These are phyloP conservation scores for Gryganskiella cystojenkinii DNA, from an alignment of 192 early-diverging fungal species.

Conservation along the genomic window DNA sequence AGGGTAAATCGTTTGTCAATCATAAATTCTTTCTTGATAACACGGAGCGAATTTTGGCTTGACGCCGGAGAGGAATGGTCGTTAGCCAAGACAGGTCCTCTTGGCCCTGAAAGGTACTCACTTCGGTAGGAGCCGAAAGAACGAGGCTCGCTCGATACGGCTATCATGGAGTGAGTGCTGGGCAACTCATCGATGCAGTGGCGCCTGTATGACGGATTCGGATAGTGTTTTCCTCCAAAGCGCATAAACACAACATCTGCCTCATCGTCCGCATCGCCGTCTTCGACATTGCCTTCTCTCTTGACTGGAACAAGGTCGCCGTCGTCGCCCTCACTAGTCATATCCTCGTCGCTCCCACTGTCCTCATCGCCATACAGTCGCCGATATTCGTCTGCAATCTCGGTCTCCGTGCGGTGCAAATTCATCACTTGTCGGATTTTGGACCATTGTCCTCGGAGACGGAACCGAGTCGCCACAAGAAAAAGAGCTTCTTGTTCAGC, in stretches of 20 bases:
- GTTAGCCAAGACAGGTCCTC: too few relatives aligned
- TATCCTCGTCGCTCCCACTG: background rate
- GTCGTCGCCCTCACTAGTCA: background rate
- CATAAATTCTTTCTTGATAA: conserved; percentile 36
- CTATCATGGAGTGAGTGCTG: background rate
- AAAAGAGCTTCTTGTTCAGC: conserved; percentile 37
- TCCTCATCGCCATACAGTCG: conserved; percentile 28
- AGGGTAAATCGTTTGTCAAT: conserved; percentile 32
- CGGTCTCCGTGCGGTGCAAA: conserved; percentile 32
- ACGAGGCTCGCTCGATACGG: too few relatives aligned
- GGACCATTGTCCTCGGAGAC: conserved; percentile 34
- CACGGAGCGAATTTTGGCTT: conserved; percentile 17
- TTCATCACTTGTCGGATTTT: conserved; percentile 37
- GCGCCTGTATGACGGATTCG: background rate
- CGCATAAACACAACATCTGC: conserved; percentile 14
- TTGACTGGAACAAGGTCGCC: background rate
- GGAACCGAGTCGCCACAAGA: conserved; percentile 22
- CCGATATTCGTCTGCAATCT: conserved; percentile 34
- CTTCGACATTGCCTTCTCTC: background rate
- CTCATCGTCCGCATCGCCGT: conserved; percentile 38
- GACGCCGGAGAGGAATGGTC: background rate
- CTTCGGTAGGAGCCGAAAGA: too few relatives aligned
- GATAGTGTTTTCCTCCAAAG: background rate
- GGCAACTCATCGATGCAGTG: too few relatives aligned
- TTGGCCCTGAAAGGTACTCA: too few relatives aligned